Evolutionary conservation across 2,329 filamentous ascomycete species (phyloP), one percentile per base, ranked within the genome.

Genomic region (Diaporthe sp.): DNA sequence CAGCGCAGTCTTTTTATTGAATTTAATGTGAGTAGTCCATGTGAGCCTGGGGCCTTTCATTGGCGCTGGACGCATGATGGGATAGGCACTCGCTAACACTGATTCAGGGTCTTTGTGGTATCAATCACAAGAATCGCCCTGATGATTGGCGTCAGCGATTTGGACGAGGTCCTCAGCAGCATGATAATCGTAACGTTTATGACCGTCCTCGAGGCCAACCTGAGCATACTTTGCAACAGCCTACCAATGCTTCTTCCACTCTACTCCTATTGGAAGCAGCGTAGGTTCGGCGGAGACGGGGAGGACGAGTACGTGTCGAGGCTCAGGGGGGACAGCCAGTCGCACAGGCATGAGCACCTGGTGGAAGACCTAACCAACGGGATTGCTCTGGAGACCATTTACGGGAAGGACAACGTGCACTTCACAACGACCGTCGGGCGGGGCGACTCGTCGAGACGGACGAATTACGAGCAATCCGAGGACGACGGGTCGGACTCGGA

Each of bases 291-390:
- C 25, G 65, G 42, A 15, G 67, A 58, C 12, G 72, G 59, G 13
- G 72, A 76, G 58, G 74, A 76, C 49, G 74, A 76, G 53, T 76
- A 76, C 49, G 72, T 76, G 13, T 76, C 74, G 42, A 61, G 74
- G 9, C 44, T 76, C 19, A 59, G 74, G 22, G 65, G 58, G 19
- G 39, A 62, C 1, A 62, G 55, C 42, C n/a, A 53, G 19, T 55
- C 49, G 28, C 55, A 62, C 17, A 53, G 28, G n/a, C 65, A 57
- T 28, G 53, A 51, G 49, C 73, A 67, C 72, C 39, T 70, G 28
- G 65, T 76, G 10, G 72, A 76, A 49, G 65, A 70, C 67, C 51
- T 76, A 13, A 69, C 72, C 31, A 76, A 74, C 53, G 74, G 74
- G 5, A 28, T 76, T 1, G 72, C 74, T 15, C 72, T 76, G 13